Evolutionary conservation across 1,284 basidiomycete genomes (phyloP).

Genomic region (Rugosomyces carneus): DNA sequence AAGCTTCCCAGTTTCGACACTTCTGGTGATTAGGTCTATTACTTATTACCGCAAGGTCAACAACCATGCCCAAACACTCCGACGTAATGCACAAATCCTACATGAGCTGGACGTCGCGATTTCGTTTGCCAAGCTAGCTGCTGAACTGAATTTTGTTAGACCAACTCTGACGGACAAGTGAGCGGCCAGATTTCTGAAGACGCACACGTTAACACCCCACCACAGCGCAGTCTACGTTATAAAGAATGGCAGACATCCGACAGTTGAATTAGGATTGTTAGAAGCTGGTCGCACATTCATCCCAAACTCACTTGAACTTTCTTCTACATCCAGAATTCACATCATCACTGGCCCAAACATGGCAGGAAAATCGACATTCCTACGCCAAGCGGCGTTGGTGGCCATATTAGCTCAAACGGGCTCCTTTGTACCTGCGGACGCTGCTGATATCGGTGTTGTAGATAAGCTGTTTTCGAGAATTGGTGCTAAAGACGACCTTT

Average conservation of each 20-base stretch:
- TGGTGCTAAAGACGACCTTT: slow-evolving; percentile 95
- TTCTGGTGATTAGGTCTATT: slow-evolving; percentile 4
- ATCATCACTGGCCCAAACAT: slow-evolving; percentile 96
- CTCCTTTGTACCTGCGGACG: slow-evolving; percentile 86
- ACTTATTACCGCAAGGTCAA: slow-evolving; percentile 64
- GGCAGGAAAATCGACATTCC: slow-evolving; percentile 90
- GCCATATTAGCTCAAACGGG: slow-evolving; percentile 90
- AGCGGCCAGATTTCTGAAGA: slow-evolving; percentile 21
- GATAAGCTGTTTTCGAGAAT: slow-evolving; percentile 91
- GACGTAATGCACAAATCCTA: slow-evolving; percentile 73
- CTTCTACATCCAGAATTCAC: slow-evolving; percentile 55
- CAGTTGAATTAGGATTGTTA: slow-evolving; percentile 86
- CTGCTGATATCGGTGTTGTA: slow-evolving; percentile 77
- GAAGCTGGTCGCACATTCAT: slow-evolving; percentile 72
- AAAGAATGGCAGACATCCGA: slow-evolving; percentile 82
- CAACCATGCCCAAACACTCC: slow-evolving; percentile 46
- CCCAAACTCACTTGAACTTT: slow-evolving; percentile 73
- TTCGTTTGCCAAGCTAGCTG: slow-evolving; percentile 79
- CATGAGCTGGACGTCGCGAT: slow-evolving; percentile 88
- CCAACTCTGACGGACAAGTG: slow-evolving; percentile 72
- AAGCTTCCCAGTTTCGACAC: too few species aligned
- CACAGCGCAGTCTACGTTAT: slow-evolving; percentile 48
- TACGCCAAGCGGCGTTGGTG: slow-evolving; percentile 90
- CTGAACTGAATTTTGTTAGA: slow-evolving; percentile 72
- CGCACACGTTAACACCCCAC: slow-evolving; percentile 1